A percentile compares a stretch with the other conserved stretches of the same genome.
These are phyloP conservation scores for Cladosporium cucumerinum DNA, from an alignment of 2,329 filamentous ascomycete genomes.

Conservation along the genomic window DNA sequence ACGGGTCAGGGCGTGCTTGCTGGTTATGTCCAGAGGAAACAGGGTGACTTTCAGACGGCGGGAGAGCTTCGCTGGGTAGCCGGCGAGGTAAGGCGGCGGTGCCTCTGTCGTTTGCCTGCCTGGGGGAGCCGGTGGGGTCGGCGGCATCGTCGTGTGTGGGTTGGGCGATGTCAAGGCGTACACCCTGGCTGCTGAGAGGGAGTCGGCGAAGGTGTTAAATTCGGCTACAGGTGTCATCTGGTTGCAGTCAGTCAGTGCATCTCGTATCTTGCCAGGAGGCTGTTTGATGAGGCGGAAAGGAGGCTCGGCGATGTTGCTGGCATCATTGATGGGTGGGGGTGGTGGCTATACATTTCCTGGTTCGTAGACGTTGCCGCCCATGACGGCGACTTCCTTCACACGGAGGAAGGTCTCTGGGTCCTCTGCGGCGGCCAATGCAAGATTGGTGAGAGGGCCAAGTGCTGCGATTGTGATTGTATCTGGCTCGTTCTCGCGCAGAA, in stretches of 20 bases:
- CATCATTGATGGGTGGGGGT: constrained; percentile 20
- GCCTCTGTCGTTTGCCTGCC: constrained; percentile 27
- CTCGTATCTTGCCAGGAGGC: constrained; percentile 3
- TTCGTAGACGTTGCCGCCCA: constrained; percentile 81
- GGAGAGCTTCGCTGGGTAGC: constrained; percentile 43
- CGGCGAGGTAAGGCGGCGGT: constrained; percentile 32
- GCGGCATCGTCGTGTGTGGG: constrained; percentile 78
- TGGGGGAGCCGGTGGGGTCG: constrained; percentile 46
- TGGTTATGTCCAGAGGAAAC: constrained; percentile 50
- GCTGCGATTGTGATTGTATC: constrained; percentile 88
- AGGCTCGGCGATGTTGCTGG: constrained; percentile 25
- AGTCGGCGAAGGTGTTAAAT: constrained; percentile 92
- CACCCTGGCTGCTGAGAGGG: constrained; percentile 46
- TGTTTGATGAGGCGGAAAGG: constrained; percentile 40
- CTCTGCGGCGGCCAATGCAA: constrained; percentile 81
- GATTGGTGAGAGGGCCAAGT: constrained; percentile 88
- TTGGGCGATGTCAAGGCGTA: constrained; percentile 51
- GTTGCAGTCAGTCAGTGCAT: constrained; percentile 32
- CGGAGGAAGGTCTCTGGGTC: constrained; percentile 86
- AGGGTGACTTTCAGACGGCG: constrained; percentile 44
- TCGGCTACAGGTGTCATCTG: constrained; percentile 75
- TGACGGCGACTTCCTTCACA: constrained; percentile 87
- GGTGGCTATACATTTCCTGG: constrained; percentile 63
- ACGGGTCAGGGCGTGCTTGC: constrained; percentile 42
- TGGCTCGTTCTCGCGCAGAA: constrained; percentile 75